Percentiles rank a stretch among this genome's conserved stretches.
phyloP scores from a whole-genome alignment of 78 protist genomes.

The Chrysochromulina parva region DNA sequence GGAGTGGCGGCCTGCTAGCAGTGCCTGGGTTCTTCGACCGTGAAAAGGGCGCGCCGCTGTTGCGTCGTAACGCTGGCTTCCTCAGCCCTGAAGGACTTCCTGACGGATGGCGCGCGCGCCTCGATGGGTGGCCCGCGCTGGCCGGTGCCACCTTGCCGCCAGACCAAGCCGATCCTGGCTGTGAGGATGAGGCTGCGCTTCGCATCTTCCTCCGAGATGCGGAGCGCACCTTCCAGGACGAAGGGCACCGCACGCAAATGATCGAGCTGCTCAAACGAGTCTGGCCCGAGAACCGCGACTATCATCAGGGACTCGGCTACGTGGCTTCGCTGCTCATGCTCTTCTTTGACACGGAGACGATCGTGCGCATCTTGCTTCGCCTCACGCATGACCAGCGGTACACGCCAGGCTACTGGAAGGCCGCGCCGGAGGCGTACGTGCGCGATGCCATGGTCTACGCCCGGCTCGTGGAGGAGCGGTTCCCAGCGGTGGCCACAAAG shows the following conservation, averaged over 20 bases:
- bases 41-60: neutral
- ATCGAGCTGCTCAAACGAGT: neutral
- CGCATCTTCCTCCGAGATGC: slow-evolving; percentile 30
- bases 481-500: neutral
- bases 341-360: neutral
- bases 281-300: neutral
- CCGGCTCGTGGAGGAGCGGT: neutral
- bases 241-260: neutral
- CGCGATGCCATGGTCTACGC: slow-evolving; percentile 19
- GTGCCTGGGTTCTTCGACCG: neutral
- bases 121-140: neutral
- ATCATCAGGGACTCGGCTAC: slow-evolving; percentile 34
- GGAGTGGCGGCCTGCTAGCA: neutral
- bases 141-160: neutral
- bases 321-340: neutral
- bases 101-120: neutral
- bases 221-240: neutral
- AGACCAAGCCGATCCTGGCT: too few species aligned
- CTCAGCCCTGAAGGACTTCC: neutral
- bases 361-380: neutral
- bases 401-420: slow-evolving; percentile 7
- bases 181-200: neutral
- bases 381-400: neutral
- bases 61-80: neutral
- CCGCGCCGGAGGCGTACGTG: slow-evolving; percentile 24